phyloP scores from a whole-genome alignment of 129 eudicot species.

The Calendula officinalis region DNA sequence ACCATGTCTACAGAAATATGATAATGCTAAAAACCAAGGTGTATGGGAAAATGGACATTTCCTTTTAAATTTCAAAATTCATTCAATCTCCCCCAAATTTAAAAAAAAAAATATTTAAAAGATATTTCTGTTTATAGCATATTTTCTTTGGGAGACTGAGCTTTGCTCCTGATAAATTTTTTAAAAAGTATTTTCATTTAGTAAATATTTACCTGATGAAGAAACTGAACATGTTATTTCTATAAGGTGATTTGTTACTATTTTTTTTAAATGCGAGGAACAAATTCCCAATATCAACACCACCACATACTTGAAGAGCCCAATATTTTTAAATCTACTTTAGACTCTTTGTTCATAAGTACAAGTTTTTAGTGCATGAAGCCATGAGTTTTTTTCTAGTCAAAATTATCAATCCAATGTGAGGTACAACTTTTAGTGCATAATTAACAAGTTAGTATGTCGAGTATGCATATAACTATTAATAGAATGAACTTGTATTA shows the following conservation, averaged over 20 bases:
- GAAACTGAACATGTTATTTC: no score
- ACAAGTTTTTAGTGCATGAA: neutral
- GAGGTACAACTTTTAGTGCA: no score
- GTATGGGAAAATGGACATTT: constrained; percentile 32
- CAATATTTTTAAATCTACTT: neutral
- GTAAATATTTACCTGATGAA: no score
- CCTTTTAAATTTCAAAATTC: constrained; percentile 5
- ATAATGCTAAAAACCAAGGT: constrained; percentile 38
- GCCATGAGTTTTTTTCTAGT: neutral
- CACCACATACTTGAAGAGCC: constrained; percentile 12
- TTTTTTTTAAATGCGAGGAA: constrained; percentile 10
- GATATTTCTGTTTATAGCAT: no score
- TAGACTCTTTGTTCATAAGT: constrained; percentile 8
- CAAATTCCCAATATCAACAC: constrained; percentile 9
- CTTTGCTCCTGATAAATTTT: no score
- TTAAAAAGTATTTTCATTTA: no score
- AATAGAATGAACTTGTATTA: constrained; percentile 7
- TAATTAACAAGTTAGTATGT: neutral
- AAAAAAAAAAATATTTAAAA: no score
- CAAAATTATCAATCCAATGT: no score
- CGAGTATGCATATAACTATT: neutral
- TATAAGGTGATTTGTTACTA: no score
- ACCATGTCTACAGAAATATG: constrained; percentile 29
- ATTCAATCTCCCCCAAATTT: neutral
- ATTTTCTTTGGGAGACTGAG: no score